phyloP scores from a whole-genome alignment of 2,329 filamentous ascomycete genomes.

The Pseudocercospora musae region DNA sequence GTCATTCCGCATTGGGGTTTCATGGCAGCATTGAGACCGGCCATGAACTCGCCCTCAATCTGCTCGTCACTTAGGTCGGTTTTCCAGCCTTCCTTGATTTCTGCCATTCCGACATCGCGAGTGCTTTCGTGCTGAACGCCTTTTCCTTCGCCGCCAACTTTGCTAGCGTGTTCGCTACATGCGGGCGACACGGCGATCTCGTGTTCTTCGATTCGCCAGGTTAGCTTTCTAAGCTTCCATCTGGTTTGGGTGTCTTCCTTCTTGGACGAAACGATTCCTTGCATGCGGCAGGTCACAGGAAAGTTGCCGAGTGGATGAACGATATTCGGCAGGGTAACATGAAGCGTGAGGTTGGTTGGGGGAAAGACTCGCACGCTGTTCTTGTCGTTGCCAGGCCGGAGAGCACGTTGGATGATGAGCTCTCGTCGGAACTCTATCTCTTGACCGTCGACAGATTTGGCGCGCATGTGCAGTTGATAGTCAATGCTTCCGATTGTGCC shows the following conservation, averaged over 20 bases:
- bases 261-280: constrained; percentile 69
- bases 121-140: constrained; percentile 71
- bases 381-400: constrained; percentile 76
- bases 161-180: constrained; percentile 70
- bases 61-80: constrained; percentile 65
- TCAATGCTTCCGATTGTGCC: constrained; percentile 69
- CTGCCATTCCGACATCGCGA: constrained; percentile 74
- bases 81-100: constrained; percentile 89
- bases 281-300: constrained; percentile 73
- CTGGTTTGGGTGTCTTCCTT: constrained; percentile 69
- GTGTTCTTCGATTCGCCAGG: constrained; percentile 89
- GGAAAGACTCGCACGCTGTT: constrained; percentile 93
- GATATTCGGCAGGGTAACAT: constrained; percentile 75
- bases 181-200: constrained; percentile 75
- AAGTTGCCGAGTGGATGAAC: constrained; percentile 84
- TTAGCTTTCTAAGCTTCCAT: constrained; percentile 87
- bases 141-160: constrained; percentile 64
- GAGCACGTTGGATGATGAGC: constrained; percentile 73
- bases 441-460: constrained; percentile 59
- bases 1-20: constrained; percentile 77
- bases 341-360: constrained; percentile 87
- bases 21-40: constrained; percentile 57
- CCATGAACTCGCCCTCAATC: constrained; percentile 77
- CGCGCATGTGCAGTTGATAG: constrained; percentile 72
- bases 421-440: constrained; percentile 64